Percentiles rank a stretch among this genome's conserved stretches.
Evolutionary conservation across 768 basidiomycete genomes (phyloP).

Genomic region (Rhodocollybia butyracea): DNA sequence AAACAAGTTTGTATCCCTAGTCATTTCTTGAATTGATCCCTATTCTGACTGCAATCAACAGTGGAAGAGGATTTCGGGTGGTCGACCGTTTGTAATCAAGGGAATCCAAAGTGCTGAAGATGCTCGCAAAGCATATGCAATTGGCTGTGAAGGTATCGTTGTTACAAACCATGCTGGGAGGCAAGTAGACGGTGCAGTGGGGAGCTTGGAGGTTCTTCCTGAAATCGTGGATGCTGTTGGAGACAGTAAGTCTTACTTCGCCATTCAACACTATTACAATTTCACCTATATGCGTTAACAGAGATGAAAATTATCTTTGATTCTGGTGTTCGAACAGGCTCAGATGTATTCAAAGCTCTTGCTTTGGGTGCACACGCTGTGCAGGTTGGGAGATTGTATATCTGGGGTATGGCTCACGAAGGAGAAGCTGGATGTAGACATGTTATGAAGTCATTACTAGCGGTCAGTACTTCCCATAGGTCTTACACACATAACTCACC

Average conservation of each 20-base stretch:
- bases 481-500: not conserved
- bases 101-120: conserved; percentile 48
- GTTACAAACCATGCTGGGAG: conserved; percentile 55
- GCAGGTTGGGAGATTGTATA: conserved; percentile 43
- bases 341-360: conserved; percentile 56
- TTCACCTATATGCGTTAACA: conserved; percentile 16
- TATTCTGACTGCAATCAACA: conserved; percentile 10
- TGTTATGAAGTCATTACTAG: conserved; percentile 49
- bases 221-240: conserved; percentile 50
- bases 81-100: conserved; percentile 51
- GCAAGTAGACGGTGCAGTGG: conserved; percentile 55
- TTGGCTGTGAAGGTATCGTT: conserved; percentile 53
- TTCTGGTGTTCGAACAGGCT: conserved; percentile 48
- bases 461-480: conserved; percentile 24
- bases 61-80: conserved; percentile 47
- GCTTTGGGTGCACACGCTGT: conserved; percentile 55
- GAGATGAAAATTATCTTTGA: conserved; percentile 52
- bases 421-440: conserved; percentile 50
- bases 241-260: conserved; percentile 30
- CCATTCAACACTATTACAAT: not conserved
- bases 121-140: conserved; percentile 41
- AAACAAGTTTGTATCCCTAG: conserved; percentile 32
- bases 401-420: conserved; percentile 52
- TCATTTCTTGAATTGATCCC: not conserved
- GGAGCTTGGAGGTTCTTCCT: conserved; percentile 46